Conservation (phyloP, 1,139 yeast genomes). For the Saccharomycopsis phalli region DNA sequence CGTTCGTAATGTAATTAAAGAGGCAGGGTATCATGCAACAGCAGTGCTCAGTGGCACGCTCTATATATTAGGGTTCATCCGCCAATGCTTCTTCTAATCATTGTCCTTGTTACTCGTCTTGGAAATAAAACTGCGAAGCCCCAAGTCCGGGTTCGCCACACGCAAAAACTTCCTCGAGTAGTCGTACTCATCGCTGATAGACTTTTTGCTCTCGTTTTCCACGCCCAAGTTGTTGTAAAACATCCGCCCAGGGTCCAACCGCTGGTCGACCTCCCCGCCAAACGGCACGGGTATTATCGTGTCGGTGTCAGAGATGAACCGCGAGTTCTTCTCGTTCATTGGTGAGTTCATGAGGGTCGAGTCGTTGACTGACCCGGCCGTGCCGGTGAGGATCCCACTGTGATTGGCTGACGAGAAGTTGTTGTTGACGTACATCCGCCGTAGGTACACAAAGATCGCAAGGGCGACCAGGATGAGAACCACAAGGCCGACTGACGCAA, state of each 20-base stretch:
- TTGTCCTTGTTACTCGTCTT: slow-evolving; percentile 2
- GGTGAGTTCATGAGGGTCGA: slow-evolving; percentile 10
- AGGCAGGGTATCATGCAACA: too few species aligned
- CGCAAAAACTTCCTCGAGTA: slow-evolving; percentile 63
- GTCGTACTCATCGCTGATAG: slow-evolving; percentile 68
- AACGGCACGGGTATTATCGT: slow-evolving; percentile 24
- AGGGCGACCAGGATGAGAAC: slow-evolving; percentile 23
- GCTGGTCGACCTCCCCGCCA: slow-evolving; percentile 51
- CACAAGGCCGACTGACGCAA: slow-evolving; percentile 30
- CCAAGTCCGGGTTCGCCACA: slow-evolving; percentile 44
- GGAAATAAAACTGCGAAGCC: slow-evolving; percentile 8
- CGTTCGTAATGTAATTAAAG: too few species aligned
- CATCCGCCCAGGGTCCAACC: slow-evolving; percentile 47
- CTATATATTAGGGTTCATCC: too few species aligned
- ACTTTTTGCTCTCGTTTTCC: slow-evolving; percentile 47
- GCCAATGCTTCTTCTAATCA: too few species aligned
- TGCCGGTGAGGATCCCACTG: slow-evolving; percentile 3
- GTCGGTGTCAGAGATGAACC: slow-evolving; percentile 18
- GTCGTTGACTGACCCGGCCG: slow-evolving; percentile 5
- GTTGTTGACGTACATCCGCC: slow-evolving; percentile 22
- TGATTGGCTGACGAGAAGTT: slow-evolving; percentile 4
- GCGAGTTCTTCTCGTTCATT: slow-evolving; percentile 8
- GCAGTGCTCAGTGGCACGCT: too few species aligned
- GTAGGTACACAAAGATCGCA: slow-evolving; percentile 24
- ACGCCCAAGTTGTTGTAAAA: slow-evolving; percentile 24